Percentiles rank a stretch among this genome's conserved stretches.
phyloP scores from a whole-genome alignment of 805 yeast genomes.

The Saturnispora halmiae region DNA sequence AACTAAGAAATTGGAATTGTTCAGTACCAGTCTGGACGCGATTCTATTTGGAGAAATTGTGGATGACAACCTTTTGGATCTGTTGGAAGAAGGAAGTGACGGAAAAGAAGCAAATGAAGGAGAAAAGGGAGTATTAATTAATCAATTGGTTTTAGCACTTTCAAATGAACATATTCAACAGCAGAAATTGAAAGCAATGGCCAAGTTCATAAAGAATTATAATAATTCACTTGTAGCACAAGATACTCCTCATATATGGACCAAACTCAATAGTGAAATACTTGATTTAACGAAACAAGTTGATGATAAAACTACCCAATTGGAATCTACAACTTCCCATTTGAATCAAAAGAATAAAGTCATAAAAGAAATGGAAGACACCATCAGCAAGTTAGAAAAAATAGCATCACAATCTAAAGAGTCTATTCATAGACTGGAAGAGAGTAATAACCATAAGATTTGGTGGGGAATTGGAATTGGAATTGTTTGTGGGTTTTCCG shows the following conservation, averaged over 20 bases:
- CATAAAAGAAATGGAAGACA: not conserved
- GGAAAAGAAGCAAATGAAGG: conserved; percentile 22
- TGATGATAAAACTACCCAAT: not conserved
- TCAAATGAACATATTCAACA: conserved; percentile 52
- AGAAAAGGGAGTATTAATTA: conserved; percentile 40
- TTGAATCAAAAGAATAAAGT: not conserved
- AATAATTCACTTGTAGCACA: conserved; percentile 18
- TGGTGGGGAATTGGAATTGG: conserved; percentile 1
- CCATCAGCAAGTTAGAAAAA: not conserved
- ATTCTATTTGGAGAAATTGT: conserved; percentile 30
- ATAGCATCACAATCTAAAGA: not conserved
- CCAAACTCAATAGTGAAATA: not conserved
- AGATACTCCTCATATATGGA: not conserved
- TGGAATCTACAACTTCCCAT: not conserved
- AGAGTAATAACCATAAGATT: not conserved
- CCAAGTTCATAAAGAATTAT: conserved; percentile 45
- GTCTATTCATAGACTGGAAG: not conserved
- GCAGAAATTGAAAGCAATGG: conserved; percentile 44
- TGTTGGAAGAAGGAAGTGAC: conserved; percentile 15
- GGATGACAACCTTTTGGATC: conserved; percentile 19
- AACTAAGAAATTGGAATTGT: conserved; percentile 24
- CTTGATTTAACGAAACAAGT: not conserved
- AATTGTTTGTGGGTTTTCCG: not conserved
- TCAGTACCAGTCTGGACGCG: conserved; percentile 30
- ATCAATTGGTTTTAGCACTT: conserved; percentile 44